phyloP scores from a whole-genome alignment of 805 yeast genomes.

The Candida silvicultrix region DNA sequence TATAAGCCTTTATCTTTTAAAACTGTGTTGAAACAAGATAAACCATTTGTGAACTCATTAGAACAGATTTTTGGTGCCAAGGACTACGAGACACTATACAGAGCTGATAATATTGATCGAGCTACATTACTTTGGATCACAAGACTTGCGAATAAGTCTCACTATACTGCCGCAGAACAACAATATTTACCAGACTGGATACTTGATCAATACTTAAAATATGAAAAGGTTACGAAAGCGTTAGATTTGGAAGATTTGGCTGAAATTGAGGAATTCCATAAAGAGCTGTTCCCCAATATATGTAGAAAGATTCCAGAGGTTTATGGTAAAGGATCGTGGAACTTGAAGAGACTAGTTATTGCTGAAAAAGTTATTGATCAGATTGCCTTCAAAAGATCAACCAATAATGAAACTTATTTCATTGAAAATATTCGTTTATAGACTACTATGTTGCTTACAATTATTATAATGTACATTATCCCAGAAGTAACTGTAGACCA shows the following conservation, averaged over 20 bases:
- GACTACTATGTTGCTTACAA: background rate
- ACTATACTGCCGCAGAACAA: conserved; percentile 17
- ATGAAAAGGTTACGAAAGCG: conserved; percentile 24
- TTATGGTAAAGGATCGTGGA: conserved; percentile 42
- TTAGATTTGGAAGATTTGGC: conserved; percentile 43
- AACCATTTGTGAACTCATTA: conserved; percentile 45
- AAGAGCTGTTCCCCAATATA: conserved; percentile 44
- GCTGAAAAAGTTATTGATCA: conserved; percentile 49
- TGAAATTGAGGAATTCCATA: conserved; percentile 48
- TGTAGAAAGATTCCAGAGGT: conserved; percentile 49
- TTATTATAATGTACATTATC: background rate
- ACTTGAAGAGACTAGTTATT: conserved; percentile 31
- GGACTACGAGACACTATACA: conserved; percentile 41
- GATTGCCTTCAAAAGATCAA: conserved; percentile 36
- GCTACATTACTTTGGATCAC: conserved; percentile 58
- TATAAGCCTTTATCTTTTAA: conserved; percentile 49
- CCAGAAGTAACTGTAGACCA: too few species aligned
- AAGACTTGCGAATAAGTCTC: conserved; percentile 43
- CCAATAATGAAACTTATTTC: conserved; percentile 30
- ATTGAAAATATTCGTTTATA: conserved; percentile 17
- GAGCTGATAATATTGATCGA: conserved; percentile 47
- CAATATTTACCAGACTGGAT: conserved; percentile 46
- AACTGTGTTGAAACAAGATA: conserved; percentile 49
- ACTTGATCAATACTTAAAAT: conserved; percentile 27
- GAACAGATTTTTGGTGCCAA: conserved; percentile 51